phyloP scores from a whole-genome alignment of 2,329 filamentous ascomycete genomes.

The Cordyceps cateniannulata region DNA sequence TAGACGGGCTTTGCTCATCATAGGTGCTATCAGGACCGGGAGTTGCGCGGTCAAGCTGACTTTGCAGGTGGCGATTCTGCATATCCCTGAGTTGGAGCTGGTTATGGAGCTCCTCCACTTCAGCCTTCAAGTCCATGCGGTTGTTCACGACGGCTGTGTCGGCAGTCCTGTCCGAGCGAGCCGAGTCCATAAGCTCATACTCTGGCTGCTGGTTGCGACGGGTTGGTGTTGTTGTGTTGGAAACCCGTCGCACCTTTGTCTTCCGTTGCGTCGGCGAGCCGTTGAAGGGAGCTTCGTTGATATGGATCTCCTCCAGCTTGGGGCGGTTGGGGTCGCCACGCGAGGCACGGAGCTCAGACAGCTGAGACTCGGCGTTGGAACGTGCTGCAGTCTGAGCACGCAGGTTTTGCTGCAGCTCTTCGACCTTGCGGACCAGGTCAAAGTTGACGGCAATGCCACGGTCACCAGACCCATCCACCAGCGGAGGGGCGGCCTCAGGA shows the following conservation, averaged over 20 bases:
- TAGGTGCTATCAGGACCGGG: conserved; percentile 54
- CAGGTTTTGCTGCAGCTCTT: conserved; percentile 82
- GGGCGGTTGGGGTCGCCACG: conserved; percentile 68
- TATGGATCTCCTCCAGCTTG: conserved; percentile 79
- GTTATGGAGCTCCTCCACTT: conserved; percentile 88
- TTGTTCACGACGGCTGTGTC: conserved; percentile 81
- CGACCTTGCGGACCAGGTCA: conserved; percentile 77
- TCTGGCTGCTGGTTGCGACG: conserved; percentile 55
- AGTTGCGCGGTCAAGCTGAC: conserved; percentile 67
- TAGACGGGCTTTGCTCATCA: conserved; percentile 74
- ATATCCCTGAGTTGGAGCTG: conserved; percentile 91
- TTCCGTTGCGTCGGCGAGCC: conserved; percentile 70
- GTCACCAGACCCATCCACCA: conserved; percentile 52
- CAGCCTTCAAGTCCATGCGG: conserved; percentile 82
- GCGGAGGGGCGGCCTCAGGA: conserved; percentile 62
- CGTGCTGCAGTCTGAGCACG: conserved; percentile 77
- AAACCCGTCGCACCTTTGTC: conserved; percentile 52
- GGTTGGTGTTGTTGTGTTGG: conserved; percentile 71
- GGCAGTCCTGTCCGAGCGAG: conserved; percentile 72
- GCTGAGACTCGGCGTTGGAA: conserved; percentile 72
- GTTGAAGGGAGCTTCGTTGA: conserved; percentile 68
- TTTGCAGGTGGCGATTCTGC: conserved; percentile 89
- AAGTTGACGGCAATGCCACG: conserved; percentile 69
- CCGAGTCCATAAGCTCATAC: conserved; percentile 62
- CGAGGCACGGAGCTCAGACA: conserved; percentile 69